Conservation (phyloP, 2,329 filamentous ascomycete genomes). For the Aspergillus udagawae region DNA sequence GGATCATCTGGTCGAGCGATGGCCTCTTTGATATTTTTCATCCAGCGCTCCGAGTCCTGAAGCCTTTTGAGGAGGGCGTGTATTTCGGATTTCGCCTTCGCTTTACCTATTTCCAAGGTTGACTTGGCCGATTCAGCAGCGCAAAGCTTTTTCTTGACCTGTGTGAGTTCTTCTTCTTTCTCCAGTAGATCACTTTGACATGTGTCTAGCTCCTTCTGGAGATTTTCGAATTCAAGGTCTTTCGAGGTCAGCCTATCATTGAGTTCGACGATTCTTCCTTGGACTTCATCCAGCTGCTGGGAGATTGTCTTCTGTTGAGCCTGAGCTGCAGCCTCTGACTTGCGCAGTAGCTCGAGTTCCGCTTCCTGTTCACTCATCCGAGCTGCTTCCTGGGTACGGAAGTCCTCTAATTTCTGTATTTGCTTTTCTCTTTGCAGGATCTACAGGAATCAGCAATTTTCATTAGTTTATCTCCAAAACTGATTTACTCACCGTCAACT, state of each 20-base stretch:
- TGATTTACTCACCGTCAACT: constrained; percentile 17
- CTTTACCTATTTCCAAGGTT: constrained; percentile 17
- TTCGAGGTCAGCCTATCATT: constrained; percentile 12
- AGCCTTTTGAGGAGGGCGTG: constrained; percentile 20
- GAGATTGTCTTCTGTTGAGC: constrained; percentile 16
- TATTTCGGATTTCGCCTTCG: constrained; percentile 21
- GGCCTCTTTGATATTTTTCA: constrained; percentile 17
- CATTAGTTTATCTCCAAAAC: too few relatives aligned
- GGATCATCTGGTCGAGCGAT: constrained; percentile 15
- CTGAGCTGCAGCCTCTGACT: constrained; percentile 14
- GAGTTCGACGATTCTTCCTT: constrained; percentile 17
- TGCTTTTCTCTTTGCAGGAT: constrained; percentile 14
- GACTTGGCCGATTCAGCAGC: constrained; percentile 10
- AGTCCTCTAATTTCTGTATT: constrained; percentile 15
- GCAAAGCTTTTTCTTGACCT: constrained; percentile 8
- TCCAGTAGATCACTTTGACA: constrained; percentile 12
- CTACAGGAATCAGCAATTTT: constrained; percentile 18
- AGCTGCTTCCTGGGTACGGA: constrained; percentile 8
- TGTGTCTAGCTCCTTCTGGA: constrained; percentile 11
- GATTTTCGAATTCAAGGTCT: constrained; percentile 4
- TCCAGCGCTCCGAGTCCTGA: constrained; percentile 22
- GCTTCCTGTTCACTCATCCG: constrained; percentile 11
- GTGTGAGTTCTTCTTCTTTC: constrained; percentile 29
- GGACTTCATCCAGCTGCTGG: constrained; percentile 17
- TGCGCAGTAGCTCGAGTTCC: constrained; percentile 20